These are phyloP conservation scores for Linanthus parryae DNA, from an alignment of 148 eudicot genomes.

Conservation along the genomic window DNA sequence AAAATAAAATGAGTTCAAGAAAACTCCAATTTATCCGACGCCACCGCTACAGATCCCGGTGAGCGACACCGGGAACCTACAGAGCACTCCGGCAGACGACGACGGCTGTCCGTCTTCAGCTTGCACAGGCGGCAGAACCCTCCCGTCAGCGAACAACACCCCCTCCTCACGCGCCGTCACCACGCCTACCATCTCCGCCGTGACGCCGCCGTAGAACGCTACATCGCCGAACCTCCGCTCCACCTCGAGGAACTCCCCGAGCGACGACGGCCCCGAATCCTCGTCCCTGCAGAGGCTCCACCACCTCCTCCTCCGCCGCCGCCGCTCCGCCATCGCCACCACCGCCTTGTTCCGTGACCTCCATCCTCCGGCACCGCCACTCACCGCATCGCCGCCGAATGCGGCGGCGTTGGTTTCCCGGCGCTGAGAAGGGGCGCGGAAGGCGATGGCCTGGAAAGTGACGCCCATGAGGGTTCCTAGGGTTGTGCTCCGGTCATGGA, in stretches of 20 bases:
- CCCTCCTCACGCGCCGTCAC: constrained; percentile 16
- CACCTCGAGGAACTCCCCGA: constrained; percentile 47
- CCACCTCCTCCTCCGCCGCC: constrained; percentile 34
- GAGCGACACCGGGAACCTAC: constrained; percentile 29
- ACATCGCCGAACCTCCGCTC: constrained; percentile 48
- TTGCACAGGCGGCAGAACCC: constrained; percentile 41
- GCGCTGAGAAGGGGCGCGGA: constrained; percentile 29
- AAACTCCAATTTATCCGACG: constrained; percentile 9
- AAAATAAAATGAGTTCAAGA: too few relatives aligned
- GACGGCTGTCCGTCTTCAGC: constrained; percentile 14
- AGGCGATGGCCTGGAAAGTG: constrained; percentile 29
- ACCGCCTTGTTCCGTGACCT: constrained; percentile 2
- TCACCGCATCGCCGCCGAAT: neutral
- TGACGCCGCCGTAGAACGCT: constrained; percentile 18
- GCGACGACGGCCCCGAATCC: constrained; percentile 26
- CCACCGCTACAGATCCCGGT: constrained; percentile 34
- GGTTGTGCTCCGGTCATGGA: constrained; percentile 50
- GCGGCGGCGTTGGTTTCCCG: constrained; percentile 12
- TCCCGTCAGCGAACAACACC: constrained; percentile 45
- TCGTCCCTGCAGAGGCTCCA: constrained; percentile 40
- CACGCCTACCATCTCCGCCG: constrained; percentile 20
- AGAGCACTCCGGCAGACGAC: constrained; percentile 18
- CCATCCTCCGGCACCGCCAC: constrained; percentile 8
- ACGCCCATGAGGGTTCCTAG: constrained; percentile 56
- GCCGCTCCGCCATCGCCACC: constrained; percentile 11